Base-by-base conservation (phyloP, 768 basidiomycete genomes). In the Suillus weaverae region DNA sequence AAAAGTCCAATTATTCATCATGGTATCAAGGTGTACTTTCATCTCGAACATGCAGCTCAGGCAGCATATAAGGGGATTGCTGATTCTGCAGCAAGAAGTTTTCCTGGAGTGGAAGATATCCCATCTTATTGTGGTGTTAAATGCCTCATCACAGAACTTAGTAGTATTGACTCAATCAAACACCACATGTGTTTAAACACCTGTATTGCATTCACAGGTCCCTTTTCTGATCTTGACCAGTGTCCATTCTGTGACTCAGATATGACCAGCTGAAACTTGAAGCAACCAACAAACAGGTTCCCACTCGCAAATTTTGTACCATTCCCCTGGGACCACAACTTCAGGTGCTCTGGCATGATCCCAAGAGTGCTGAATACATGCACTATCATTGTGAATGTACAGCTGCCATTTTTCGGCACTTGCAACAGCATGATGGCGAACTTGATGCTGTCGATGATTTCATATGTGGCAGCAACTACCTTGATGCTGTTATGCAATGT, bases 301-400 rank as follows among this genome's bases (percentile, higher is more conserved):
- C 66, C 30, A 36, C 36, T 9, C 64, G 60, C 32, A 22, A 61
- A 11, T 70, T 70, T 35, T 36, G 44, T 18, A 72, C 66, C 8
- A 65, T 70, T 26, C 69, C 67, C 18, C 32, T 72, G 2, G 33
- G 32, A 26, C 80, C 80, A n/a, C 79, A 81, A 66, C 55, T 84
- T 0, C 81, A 83, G 64, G 81, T 80, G 0, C 70, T 80, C 8
- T 72, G 75, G 32, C 69, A 73, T 0, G 51, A 61, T 41, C 64
- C 61, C 5, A 9, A 64, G 26, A 60, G 41, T 26, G 60, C 56
- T 5, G 9, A 33, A 14, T 11, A 65, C 22, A 57, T 67, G 55
- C 33, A n/a, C 30, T 65, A 68, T 36, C 41, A 64, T 20, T 41
- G 26, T 13, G 46, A 65, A 54, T 41, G 53, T 18, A 68, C 62